Percentiles rank a stretch among this genome's conserved stretches.
Evolutionary conservation across 192 early-diverging fungal genomes (phyloP).

Genomic region (Spizellomyces sp.): DNA sequence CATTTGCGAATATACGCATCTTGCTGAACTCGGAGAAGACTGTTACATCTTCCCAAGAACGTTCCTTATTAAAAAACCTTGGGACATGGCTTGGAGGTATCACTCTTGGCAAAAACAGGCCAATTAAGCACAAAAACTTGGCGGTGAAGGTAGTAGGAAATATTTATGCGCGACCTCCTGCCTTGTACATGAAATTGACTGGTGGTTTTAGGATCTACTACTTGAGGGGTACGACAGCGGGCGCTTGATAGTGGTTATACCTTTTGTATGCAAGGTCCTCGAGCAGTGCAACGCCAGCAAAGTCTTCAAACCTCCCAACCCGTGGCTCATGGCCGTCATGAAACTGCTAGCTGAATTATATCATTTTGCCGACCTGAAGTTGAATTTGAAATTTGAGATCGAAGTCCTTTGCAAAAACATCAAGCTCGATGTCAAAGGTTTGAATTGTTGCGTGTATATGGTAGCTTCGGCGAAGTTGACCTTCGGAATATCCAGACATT

Average conservation of each 20-base stretch:
- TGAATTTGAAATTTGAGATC: slow-evolving; percentile 97
- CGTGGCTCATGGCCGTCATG: slow-evolving; percentile 97
- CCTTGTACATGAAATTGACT: background rate
- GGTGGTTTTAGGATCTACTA: slow-evolving; percentile 63
- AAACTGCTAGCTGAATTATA: slow-evolving; percentile 90
- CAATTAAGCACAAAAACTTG: slow-evolving; percentile 94
- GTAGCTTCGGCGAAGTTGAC: too few species aligned
- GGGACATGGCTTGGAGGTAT: slow-evolving; percentile 98
- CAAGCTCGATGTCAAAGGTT: slow-evolving; percentile 74
- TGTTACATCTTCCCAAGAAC: slow-evolving; percentile 83
- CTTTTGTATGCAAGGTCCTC: slow-evolving; percentile 97
- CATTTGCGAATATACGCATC: slow-evolving; percentile 81
- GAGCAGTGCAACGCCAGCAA: slow-evolving; percentile 83
- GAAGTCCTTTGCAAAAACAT: slow-evolving; percentile 95
- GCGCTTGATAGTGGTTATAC: slow-evolving; percentile 92
- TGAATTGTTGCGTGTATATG: background rate
- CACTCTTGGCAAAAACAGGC: slow-evolving; percentile 92
- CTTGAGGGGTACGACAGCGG: slow-evolving; percentile 88
- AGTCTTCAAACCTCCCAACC: slow-evolving; percentile 94
- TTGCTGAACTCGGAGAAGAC: slow-evolving; percentile 94
- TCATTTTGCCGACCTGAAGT: slow-evolving; percentile 88
- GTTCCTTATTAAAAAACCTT: slow-evolving; percentile 90
- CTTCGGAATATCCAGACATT: too few species aligned
- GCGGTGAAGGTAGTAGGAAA: slow-evolving; percentile 68
- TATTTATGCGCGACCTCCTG: slow-evolving; percentile 39